phyloP scores from a whole-genome alignment of 768 basidiomycete genomes.

The Solioccasus polychromus region DNA sequence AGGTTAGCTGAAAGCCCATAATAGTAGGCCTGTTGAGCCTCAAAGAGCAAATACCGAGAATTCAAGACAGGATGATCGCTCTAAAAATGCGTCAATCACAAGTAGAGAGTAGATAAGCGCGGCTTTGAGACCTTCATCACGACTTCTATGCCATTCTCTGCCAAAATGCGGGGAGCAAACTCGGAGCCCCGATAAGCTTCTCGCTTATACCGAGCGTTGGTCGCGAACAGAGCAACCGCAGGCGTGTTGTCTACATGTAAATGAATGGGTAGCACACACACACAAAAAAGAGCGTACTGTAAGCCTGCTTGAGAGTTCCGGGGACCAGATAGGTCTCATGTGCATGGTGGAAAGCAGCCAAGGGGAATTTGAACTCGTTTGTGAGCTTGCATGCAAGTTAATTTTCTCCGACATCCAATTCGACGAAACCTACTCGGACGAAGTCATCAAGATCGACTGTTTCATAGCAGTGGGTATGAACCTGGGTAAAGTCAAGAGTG shows the following conservation, averaged over 20 bases:
- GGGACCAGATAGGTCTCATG: constrained; percentile 92
- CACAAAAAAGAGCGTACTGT: constrained; percentile 23
- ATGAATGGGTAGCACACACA: not conserved
- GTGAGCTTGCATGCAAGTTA: constrained; percentile 51
- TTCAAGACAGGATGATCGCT: constrained; percentile 55
- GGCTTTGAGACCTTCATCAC: constrained; percentile 53
- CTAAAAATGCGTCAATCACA: constrained; percentile 27
- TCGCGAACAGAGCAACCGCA: constrained; percentile 77
- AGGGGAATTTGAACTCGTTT: constrained; percentile 85
- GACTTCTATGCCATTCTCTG: constrained; percentile 54
- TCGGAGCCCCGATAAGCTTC: constrained; percentile 65
- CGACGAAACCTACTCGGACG: constrained; percentile 50
- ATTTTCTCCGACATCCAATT: not conserved
- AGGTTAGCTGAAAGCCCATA: constrained; percentile 66
- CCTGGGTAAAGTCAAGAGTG: constrained; percentile 11
- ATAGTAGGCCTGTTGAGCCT: constrained; percentile 66
- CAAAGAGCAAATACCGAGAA: constrained; percentile 53
- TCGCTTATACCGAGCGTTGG: constrained; percentile 64
- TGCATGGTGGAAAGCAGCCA: constrained; percentile 84
- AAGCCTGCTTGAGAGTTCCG: constrained; percentile 72
- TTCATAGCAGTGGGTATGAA: constrained; percentile 46
- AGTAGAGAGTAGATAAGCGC: constrained; percentile 13
- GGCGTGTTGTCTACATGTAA: constrained; percentile 48
- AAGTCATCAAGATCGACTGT: constrained; percentile 68
- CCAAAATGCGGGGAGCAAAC: constrained; percentile 59